Conservation (phyloP, 208 protist genomes). For the Strigomonas galati region DNA sequence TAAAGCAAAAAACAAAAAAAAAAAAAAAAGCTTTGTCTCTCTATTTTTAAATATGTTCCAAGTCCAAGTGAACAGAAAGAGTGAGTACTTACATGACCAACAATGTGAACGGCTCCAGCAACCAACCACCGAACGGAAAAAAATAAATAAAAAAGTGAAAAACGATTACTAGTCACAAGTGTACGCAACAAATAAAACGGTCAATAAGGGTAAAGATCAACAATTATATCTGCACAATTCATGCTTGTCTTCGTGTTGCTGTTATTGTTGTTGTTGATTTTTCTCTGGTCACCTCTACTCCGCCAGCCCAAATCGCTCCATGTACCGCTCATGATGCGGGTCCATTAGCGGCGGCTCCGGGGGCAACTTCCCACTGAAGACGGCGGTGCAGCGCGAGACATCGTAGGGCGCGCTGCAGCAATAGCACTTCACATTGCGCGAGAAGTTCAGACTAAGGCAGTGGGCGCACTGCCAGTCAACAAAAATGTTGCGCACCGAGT, state of each 20-base stretch:
- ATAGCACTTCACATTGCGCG: constrained; percentile 63
- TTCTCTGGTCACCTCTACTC: background rate
- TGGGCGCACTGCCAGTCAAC: constrained; percentile 71
- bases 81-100: too few relatives aligned
- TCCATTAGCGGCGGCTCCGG: constrained; percentile 53
- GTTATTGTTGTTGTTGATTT: background rate
- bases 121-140: too few relatives aligned
- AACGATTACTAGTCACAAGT: too few relatives aligned
- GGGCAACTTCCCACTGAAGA: constrained; percentile 49
- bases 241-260: background rate
- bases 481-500: constrained; percentile 56
- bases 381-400: constrained; percentile 28
- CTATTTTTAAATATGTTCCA: too few relatives aligned
- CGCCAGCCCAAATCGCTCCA: constrained; percentile 27
- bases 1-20: background rate
- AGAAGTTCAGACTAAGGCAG: constrained; percentile 74
- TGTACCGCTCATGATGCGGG: constrained; percentile 55
- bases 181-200: too few relatives aligned
- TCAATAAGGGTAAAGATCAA: too few relatives aligned
- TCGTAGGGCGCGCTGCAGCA: constrained; percentile 64
- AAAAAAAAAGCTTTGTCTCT: too few relatives aligned
- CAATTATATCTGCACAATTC: too few relatives aligned
- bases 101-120: too few relatives aligned
- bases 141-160: too few relatives aligned
- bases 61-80: too few relatives aligned